Conservation (phyloP, 805 yeast species). For the Cyberlindnera euphorbiae region DNA sequence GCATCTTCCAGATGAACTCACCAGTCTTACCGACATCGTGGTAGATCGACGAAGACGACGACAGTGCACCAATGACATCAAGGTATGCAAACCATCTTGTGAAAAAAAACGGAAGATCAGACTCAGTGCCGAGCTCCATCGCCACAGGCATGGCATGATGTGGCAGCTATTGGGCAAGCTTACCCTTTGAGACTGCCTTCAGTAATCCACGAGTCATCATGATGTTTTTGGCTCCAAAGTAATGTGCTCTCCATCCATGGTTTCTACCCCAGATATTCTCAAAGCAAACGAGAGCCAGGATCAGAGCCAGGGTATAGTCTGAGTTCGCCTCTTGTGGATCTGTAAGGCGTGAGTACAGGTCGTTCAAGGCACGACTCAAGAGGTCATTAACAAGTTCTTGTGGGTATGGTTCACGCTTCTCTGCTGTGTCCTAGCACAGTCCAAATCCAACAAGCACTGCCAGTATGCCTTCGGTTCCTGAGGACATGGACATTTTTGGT, state of each 20-base stretch:
- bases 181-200: conserved; percentile 23
- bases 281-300: conserved; percentile 53
- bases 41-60: conserved; percentile 38
- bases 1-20: conserved; percentile 20
- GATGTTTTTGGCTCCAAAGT: conserved; percentile 64
- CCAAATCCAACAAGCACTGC: conserved; percentile 52
- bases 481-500: conserved; percentile 63
- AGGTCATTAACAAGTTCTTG: conserved; percentile 45
- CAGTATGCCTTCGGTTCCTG: conserved; percentile 48
- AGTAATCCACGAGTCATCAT: conserved; percentile 46
- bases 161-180: not conserved
- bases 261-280: conserved; percentile 41
- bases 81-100: conserved; percentile 66
- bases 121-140: conserved; percentile 16
- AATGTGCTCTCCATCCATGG: conserved; percentile 57
- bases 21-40: conserved; percentile 29
- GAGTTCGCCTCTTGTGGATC: conserved; percentile 51
- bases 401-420: conserved; percentile 18
- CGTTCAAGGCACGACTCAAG: conserved; percentile 53
- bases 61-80: conserved; percentile 58
- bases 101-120: conserved; percentile 42
- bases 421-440: conserved; percentile 32
- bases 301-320: conserved; percentile 62
- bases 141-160: conserved; percentile 6
- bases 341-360: conserved; percentile 44